Base-by-base conservation (phyloP, 257 asterid genomes). In the Orobanche coerulescens region DNA sequence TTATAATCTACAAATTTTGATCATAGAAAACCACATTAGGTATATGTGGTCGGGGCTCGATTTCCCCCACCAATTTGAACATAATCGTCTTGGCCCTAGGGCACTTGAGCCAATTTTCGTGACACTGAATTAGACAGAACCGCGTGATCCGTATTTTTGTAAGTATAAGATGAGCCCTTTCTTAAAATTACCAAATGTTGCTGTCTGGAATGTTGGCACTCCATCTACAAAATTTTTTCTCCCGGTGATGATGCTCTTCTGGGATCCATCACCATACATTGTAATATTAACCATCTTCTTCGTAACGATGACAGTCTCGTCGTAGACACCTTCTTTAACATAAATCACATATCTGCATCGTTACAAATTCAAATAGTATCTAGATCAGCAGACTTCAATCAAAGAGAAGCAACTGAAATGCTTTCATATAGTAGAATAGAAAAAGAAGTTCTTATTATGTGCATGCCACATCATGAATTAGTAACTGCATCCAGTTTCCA, bases 261-360 rank as follows among this genome's bases (percentile, higher is more conserved):
- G 95, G 0, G 98, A 92, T 72, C 98, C 98, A 1, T 78, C 96
- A 10, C 98, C 98, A 16, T 78, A 75, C 26, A 92, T 82, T 12
- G 98, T 86, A 1, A 92, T 57, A 47, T 92, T 92, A 4, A 44
- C 82, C 95, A 86, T 86, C 28, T 76, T 71, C 70, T 82, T 87
- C 1, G 85, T 70, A 6, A 92, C 77, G 0, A 78, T 55, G 24
- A 92, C 95, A 15, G 57, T 82, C 76, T 88, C 97, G 0, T 73
- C 81, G 36, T 92, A 92, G 5, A 88, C 60, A 1, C 98, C 98
- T 73, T 64, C 91, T 62, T 84, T 88, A 5, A 92, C 61, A 42
- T 76, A 92, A 28, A 92, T 88, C 22, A 84, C 75, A 47, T 75
- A 92, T 63, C 98, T 92, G 73, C 79, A 63, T 42, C 48, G 25